Evolutionary conservation across 495 filamentous ascomycete genomes (phyloP), one percentile per base, ranked within the genome.

Genomic region (Staphylotrichum longicolle): DNA sequence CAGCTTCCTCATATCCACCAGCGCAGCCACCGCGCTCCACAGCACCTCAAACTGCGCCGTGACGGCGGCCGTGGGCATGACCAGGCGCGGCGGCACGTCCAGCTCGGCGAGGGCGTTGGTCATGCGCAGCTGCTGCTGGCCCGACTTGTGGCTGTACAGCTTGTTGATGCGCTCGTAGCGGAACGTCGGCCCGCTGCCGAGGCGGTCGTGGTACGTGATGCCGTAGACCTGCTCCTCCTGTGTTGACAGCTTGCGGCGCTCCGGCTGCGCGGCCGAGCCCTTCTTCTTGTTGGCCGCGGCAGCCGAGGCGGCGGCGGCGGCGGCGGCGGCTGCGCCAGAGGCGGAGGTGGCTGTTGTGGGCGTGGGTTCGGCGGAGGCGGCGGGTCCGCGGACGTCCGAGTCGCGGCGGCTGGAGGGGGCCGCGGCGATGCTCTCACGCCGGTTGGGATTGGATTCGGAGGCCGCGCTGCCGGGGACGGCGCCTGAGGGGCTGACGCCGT

Each of bases 21-120:
- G 74, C 11, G 82, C 70, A 39, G 86, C 84, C 48, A 98, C 91
- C 14, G 84, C 83, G 32, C 75, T 77, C 61, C 96, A 86, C 41
- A 98, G 79, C 57, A 81, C 77, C 75, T 97, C 94, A 70, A 92
- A 96, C 64, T 86, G 85, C 66, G 86, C 86, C 47, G 88, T 86
- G 1, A 96, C 91, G 1, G 82, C 83, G 15, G 84, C 83, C 1
- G 95, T 98, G 1, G 93, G 92, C 87, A 98, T 95, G 40, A 86
- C 78, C 27, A 98, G 79, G 7, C 91, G 77, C 1, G 86, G 78
- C 0, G 91, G 87, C 51, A 98, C 85, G 50, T 89, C 89, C 11
- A 96, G 80, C 69, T 98, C 89, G 20, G 83, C 79, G 15, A 98
- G 82, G 5, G 86, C 88, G 20, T 86, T 84, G 41, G 81, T 87